phyloP scores from a whole-genome alignment of 495 filamentous ascomycete genomes.

The Talaromyces adpressus region DNA sequence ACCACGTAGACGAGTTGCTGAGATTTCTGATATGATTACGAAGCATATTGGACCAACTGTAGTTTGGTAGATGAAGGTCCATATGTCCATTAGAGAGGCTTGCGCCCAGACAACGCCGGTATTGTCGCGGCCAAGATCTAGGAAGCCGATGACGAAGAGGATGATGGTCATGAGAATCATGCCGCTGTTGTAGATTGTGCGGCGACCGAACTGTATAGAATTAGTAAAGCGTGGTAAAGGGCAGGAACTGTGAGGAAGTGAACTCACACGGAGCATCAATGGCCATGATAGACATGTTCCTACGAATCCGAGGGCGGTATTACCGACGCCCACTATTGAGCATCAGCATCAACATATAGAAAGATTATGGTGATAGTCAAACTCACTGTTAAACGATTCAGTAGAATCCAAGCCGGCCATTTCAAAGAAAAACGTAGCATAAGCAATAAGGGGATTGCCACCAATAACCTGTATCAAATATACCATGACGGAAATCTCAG shows the following conservation, averaged over 20 bases:
- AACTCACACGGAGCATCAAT: slow-evolving; percentile 26
- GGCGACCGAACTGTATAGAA: slow-evolving; percentile 30
- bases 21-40: slow-evolving; percentile 26
- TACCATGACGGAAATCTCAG: slow-evolving; percentile 26
- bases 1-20: slow-evolving; percentile 28
- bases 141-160: slow-evolving; percentile 36
- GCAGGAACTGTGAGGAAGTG: neutral
- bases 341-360: neutral
- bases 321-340: slow-evolving; percentile 27
- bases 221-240: neutral
- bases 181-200: slow-evolving; percentile 46
- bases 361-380: neutral
- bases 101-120: slow-evolving; percentile 20
- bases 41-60: slow-evolving; percentile 37
- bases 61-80: slow-evolving; percentile 30
- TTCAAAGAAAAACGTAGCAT: slow-evolving; percentile 38
- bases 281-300: slow-evolving; percentile 48
- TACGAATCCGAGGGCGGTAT: slow-evolving; percentile 39
- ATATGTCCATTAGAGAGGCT: slow-evolving; percentile 30
- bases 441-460: slow-evolving; percentile 24
- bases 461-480: slow-evolving; percentile 23
- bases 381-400: slow-evolving; percentile 11
- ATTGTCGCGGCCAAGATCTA: slow-evolving; percentile 19
- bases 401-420: slow-evolving; percentile 28
- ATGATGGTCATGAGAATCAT: slow-evolving; percentile 31